Conservation (phyloP, 495 filamentous ascomycete genomes). For the Podospora sp. region DNA sequence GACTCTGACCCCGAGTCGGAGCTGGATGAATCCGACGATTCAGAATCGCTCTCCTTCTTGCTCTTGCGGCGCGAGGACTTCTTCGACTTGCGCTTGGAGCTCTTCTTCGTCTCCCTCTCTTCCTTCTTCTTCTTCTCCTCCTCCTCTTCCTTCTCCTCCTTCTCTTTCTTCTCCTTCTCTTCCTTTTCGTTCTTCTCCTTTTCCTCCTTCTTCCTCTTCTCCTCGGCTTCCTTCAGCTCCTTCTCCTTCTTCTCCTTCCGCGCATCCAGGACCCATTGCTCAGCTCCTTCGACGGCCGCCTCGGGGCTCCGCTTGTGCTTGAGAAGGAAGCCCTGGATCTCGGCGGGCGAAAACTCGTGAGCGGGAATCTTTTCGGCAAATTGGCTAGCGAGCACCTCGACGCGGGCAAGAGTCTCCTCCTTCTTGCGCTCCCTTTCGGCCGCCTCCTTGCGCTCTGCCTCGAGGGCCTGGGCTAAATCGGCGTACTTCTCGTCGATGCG, state of each 20-base stretch:
- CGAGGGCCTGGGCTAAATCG: slow-evolving; percentile 11
- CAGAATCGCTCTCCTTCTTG: slow-evolving; percentile 17
- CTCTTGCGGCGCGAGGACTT: slow-evolving; percentile 18
- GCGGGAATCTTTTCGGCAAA: slow-evolving; percentile 67
- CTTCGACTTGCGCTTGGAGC: slow-evolving; percentile 15
- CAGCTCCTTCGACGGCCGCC: slow-evolving; percentile 57
- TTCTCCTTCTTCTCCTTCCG: slow-evolving; percentile 63
- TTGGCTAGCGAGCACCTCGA: slow-evolving; percentile 46
- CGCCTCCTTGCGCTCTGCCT: slow-evolving; percentile 41
- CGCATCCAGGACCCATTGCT: slow-evolving; percentile 59
- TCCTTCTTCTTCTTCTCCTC: slow-evolving; percentile 33
- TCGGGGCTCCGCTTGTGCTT: slow-evolving; percentile 67
- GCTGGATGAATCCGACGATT: slow-evolving; percentile 17
- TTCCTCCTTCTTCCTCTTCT: slow-evolving; percentile 43
- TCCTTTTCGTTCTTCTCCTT: slow-evolving; percentile 39
- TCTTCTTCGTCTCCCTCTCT: slow-evolving; percentile 27
- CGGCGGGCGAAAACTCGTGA: slow-evolving; percentile 69
- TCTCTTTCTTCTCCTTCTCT: slow-evolving; percentile 35
- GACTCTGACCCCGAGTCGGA: slow-evolving; percentile 23
- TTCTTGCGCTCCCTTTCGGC: slow-evolving; percentile 37
- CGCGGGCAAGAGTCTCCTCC: slow-evolving; percentile 39
- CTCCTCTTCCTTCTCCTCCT: slow-evolving; percentile 33
- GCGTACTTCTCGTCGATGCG: slow-evolving; percentile 2
- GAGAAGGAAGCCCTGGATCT: slow-evolving; percentile 76
- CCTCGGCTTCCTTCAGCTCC: slow-evolving; percentile 48